Conservation (phyloP, 306 rosid species). For the Vicia villosa region DNA sequence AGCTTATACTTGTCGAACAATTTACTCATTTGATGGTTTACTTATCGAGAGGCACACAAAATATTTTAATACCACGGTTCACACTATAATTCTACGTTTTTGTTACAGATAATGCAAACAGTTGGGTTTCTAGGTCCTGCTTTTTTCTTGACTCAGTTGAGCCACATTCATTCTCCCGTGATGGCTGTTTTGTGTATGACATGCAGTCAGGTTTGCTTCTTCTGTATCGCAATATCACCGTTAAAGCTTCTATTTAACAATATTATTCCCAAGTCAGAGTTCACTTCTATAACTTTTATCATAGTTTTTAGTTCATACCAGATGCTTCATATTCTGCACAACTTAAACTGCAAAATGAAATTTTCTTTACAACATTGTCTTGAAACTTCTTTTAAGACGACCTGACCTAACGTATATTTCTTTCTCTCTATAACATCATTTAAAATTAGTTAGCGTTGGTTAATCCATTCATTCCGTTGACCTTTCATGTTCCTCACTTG, state of each 20-base stretch:
- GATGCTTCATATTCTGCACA: slow-evolving; percentile 11
- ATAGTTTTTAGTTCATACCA: background rate
- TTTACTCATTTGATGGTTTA: too few relatives aligned
- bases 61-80: background rate
- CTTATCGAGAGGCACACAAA: too few relatives aligned
- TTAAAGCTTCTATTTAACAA: background rate
- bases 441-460: background rate
- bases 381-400: slow-evolving; percentile 12
- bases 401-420: background rate
- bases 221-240: background rate
- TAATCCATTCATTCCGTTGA: slow-evolving; percentile 3
- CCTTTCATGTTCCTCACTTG: slow-evolving; percentile 15
- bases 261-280: background rate
- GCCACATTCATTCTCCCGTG: slow-evolving; percentile 82
- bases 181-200: slow-evolving; percentile 98
- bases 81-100: slow-evolving; percentile 21
- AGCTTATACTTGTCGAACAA: background rate
- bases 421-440: background rate
- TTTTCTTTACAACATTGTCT: slow-evolving; percentile 7
- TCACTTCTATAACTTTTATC: background rate
- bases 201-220: slow-evolving; percentile 85
- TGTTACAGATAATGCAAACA: slow-evolving; percentile 89
- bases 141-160: slow-evolving; percentile 95
- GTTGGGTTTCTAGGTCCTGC: slow-evolving; percentile 99
- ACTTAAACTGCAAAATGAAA: slow-evolving; percentile 21